A percentile compares a stretch with the other conserved stretches of the same genome.
Evolutionary conservation across 129 eudicot genomes (phyloP).

Genomic region (Tagetes patula): DNA sequence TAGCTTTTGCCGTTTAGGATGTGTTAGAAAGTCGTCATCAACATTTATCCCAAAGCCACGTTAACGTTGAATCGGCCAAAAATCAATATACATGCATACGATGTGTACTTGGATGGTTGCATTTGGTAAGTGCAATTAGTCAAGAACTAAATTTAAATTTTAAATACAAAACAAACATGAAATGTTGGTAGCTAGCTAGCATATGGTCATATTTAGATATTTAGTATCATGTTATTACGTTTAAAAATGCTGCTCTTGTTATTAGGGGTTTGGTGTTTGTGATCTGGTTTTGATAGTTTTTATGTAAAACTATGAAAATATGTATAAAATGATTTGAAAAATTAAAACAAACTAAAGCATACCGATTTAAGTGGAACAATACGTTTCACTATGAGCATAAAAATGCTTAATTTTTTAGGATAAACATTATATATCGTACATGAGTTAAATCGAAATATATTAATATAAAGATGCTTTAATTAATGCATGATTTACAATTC

Average conservation of each 20-base stretch:
- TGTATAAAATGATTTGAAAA: too few species aligned
- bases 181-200: background rate
- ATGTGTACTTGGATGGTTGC: slow-evolving; percentile 16
- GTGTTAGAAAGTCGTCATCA: slow-evolving; percentile 23
- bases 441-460: too few species aligned
- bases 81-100: background rate
- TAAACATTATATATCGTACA: background rate
- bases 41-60: slow-evolving; percentile 31
- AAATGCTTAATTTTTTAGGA: background rate
- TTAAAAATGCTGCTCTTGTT: background rate
- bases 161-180: background rate
- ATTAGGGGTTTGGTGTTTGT: background rate
- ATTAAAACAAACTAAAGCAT: too few species aligned
- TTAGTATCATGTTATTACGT: background rate
- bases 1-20: slow-evolving; percentile 26
- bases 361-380: too few species aligned
- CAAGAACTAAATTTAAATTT: background rate
- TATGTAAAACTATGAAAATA: background rate
- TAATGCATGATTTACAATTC: background rate
- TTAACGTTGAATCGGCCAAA: slow-evolving; percentile 24
- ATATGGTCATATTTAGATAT: background rate
- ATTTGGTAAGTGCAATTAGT: slow-evolving; percentile 10
- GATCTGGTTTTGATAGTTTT: background rate
- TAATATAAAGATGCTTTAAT: background rate
- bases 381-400: too few species aligned